A percentile compares a stretch with the other conserved stretches of the same genome.
These are phyloP conservation scores for Pythium rishiriense DNA, from an alignment of 352 stramenopile species.

Conservation along the genomic window DNA sequence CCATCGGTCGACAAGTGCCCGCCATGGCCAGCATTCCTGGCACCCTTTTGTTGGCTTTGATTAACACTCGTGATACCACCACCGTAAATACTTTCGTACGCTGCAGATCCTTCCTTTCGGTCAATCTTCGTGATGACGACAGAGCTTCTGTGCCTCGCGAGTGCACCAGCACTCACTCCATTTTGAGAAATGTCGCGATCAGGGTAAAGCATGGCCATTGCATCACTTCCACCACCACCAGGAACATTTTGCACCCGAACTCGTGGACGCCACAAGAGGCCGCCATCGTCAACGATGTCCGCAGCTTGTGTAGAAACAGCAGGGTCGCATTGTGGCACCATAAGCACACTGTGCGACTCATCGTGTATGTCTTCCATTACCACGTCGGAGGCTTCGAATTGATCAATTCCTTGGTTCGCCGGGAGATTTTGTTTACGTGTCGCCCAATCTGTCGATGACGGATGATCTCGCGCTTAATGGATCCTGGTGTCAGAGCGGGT, in stretches of 20 bases:
- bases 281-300: slow-evolving; percentile 7
- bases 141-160: not conserved
- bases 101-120: not conserved
- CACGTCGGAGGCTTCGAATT: not conserved
- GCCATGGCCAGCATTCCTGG: not conserved
- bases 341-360: not conserved
- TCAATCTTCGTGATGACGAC: not conserved
- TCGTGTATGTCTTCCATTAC: slow-evolving; percentile 10
- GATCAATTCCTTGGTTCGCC: not conserved
- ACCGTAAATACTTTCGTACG: slow-evolving; percentile 22
- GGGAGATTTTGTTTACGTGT: not conserved
- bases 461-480: not conserved
- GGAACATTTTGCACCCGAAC: slow-evolving; percentile 19
- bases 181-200: not conserved
- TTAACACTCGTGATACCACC: not conserved
- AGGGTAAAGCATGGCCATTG: slow-evolving; percentile 14
- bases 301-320: not conserved
- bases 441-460: not conserved
- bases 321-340: not conserved
- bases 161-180: not conserved
- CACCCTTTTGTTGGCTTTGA: not conserved
- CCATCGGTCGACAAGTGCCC: not conserved
- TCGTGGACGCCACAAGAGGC: slow-evolving; percentile 21
- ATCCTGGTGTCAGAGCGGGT: not conserved
- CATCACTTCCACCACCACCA: slow-evolving; percentile 22